Evolutionary conservation across 495 filamentous ascomycete species (phyloP), one percentile per base, ranked within the genome.

Genomic region (Penicillium alfredii): DNA sequence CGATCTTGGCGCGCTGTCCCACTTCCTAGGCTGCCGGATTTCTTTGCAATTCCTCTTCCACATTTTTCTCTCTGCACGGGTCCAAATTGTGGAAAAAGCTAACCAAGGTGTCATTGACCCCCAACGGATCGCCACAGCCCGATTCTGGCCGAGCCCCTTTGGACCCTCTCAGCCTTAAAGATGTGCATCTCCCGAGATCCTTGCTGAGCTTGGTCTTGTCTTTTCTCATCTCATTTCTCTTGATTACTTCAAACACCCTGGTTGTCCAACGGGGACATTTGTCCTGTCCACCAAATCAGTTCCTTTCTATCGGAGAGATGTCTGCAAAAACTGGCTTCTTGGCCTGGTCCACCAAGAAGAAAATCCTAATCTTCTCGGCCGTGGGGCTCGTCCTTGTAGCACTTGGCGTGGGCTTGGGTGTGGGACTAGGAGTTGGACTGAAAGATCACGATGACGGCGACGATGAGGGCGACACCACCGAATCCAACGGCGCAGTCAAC

Each of bases 391-490:
- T 72, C 3, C 48, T 73, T 14, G 35, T 78, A 23, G 73, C 57
- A 2, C 49, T 80, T 10, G 74, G 61, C 8, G 57, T 78, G 4
- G 74, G 71, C 8, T 62, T 76, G 1, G 69, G 69, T 3, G 56
- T 76, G n/a, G 74, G 74, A 6, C 56, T 81, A 4, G 68, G 67
- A n/a, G 31, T 73, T 13, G 56, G 63, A 10, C 44, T 70, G 36
- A 52, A 55, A 1, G 8, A 43, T 8, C 26, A 33, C 14, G 30
- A 35, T 26, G 35, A 26, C 10, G 41, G 42, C 21, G 44, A n/a
- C 14, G 41, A 40, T 14, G 43, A 35, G 10, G 40, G 45, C 12
- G 37, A 37, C 5, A 55, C 59, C 8, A 45, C 41, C 2, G 51
- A 47, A 33, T 35, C 38, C 3, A 55, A 59, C 8, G 43, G 42